phyloP scores from a whole-genome alignment of 805 yeast species.

The Teunomyces panamensis region DNA sequence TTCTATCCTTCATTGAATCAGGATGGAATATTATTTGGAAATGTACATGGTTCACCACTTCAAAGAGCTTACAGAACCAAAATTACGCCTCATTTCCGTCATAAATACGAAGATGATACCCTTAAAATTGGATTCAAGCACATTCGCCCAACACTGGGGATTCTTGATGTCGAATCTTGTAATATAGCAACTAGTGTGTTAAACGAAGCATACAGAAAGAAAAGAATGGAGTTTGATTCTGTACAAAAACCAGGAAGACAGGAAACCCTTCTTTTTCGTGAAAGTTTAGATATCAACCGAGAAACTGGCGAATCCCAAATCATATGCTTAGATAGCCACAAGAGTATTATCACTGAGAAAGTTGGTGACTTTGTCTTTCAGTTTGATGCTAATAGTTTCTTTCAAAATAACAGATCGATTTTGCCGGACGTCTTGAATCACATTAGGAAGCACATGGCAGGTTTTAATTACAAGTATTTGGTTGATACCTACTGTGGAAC shows the following conservation, averaged over 20 bases:
- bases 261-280: conserved; percentile 29
- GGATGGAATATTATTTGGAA: conserved; percentile 17
- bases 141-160: conserved; percentile 17
- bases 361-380: conserved; percentile 36
- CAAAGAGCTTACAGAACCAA: conserved; percentile 40
- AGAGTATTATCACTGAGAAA: conserved; percentile 31
- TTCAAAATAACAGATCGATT: conserved; percentile 39
- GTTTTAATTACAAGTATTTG: conserved; percentile 20
- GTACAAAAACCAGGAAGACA: conserved; percentile 9
- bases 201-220: conserved; percentile 21
- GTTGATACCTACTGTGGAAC: conserved; percentile 47
- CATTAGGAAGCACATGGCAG: conserved; percentile 20
- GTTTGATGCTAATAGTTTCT: conserved; percentile 38
- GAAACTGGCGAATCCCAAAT: conserved; percentile 27
- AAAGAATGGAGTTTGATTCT: conserved; percentile 10
- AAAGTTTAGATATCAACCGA: conserved; percentile 26
- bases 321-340: conserved; percentile 24
- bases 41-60: conserved; percentile 32
- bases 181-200: conserved; percentile 33
- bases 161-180: conserved; percentile 35
- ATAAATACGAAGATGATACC: conserved; percentile 7
- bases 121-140: conserved; percentile 30
- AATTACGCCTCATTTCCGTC: conserved; percentile 37
- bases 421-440: conserved; percentile 34
- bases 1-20: conserved; percentile 27